Evolutionary conservation across 305 asterid genomes (phyloP).

Genomic region (Fraxinus sp.): DNA sequence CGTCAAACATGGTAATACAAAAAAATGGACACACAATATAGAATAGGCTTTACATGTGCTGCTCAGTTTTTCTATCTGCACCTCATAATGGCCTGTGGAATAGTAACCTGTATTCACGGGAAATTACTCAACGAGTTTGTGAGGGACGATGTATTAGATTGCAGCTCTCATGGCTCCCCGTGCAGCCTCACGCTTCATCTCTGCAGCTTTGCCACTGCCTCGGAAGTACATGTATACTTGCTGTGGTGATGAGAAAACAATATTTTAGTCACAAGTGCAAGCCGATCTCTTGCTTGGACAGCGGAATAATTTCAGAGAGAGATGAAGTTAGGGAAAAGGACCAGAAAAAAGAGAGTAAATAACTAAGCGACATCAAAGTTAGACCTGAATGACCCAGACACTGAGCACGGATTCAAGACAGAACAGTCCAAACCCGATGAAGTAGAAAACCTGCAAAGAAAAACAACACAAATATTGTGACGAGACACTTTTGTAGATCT

Average conservation of each 20-base stretch:
- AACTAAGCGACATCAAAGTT: neutral
- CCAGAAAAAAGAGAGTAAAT: neutral
- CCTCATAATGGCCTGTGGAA: neutral
- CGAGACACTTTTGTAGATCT: neutral
- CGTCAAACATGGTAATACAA: neutral
- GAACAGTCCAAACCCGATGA: conserved; percentile 85
- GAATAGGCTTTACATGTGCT: conserved; percentile 1
- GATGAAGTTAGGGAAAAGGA: neutral
- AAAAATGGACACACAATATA: conserved; percentile 18
- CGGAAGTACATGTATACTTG: conserved; percentile 95
- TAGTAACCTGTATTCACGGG: neutral
- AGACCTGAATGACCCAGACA: conserved; percentile 92
- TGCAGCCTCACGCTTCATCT: conserved; percentile 79
- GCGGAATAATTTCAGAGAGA: neutral
- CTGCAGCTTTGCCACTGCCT: conserved; percentile 86
- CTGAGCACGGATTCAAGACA: conserved; percentile 76
- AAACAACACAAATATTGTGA: neutral
- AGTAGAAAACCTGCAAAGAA: conserved; percentile 66
- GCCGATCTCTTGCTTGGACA: neutral
- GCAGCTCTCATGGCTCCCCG: conserved; percentile 75
- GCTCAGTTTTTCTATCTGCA: neutral
- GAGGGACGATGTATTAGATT: conserved; percentile 24
- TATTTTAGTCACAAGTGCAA: neutral
- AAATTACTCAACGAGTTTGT: neutral
- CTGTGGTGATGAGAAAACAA: conserved; percentile 39